phyloP scores from a whole-genome alignment of 768 basidiomycete species.

The Dentipellis sp. region DNA sequence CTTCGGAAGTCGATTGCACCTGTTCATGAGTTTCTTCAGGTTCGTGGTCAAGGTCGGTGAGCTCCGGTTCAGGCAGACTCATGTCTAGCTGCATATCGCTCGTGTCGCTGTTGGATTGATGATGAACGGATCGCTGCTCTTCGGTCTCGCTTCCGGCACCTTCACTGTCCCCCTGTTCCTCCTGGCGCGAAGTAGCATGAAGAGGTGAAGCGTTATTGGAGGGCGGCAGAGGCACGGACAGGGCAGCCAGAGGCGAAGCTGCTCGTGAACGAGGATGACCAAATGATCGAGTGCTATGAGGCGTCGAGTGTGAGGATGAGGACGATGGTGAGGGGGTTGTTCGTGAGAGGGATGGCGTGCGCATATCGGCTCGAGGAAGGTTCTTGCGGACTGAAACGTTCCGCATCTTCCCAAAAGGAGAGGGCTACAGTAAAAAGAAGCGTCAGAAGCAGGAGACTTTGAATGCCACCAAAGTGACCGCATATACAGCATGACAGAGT shows the following conservation, averaged over 20 bases:
- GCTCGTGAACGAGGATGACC: slow-evolving; percentile 1
- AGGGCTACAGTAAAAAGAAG: slow-evolving; percentile 31
- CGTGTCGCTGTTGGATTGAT: not conserved
- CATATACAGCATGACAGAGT: too few species aligned
- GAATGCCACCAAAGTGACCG: too few species aligned
- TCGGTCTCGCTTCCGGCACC: not conserved
- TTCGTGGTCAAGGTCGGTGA: too few species aligned
- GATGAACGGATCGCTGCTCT: not conserved
- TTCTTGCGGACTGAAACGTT: slow-evolving; percentile 52
- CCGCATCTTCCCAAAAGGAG: slow-evolving; percentile 53
- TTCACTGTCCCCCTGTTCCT: not conserved
- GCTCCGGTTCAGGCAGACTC: not conserved
- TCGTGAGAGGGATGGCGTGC: slow-evolving; percentile 60
- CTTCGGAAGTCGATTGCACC: not conserved
- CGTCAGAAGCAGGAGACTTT: too few species aligned
- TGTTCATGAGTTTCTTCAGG: too few species aligned
- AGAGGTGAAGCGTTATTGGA: slow-evolving; percentile 5
- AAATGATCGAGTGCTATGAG: slow-evolving; percentile 18
- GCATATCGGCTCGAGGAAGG: slow-evolving; percentile 29
- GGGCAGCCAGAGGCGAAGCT: slow-evolving; percentile 4
- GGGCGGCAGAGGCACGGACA: slow-evolving; percentile 12
- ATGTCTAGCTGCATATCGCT: slow-evolving; percentile 5
- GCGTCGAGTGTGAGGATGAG: slow-evolving; percentile 57
- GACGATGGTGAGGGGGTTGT: slow-evolving; percentile 51
- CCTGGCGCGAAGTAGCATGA: not conserved